Evolutionary conservation across 2,329 filamentous ascomycete genomes (phyloP).

Genomic region (Purpureocillium lavendulum): DNA sequence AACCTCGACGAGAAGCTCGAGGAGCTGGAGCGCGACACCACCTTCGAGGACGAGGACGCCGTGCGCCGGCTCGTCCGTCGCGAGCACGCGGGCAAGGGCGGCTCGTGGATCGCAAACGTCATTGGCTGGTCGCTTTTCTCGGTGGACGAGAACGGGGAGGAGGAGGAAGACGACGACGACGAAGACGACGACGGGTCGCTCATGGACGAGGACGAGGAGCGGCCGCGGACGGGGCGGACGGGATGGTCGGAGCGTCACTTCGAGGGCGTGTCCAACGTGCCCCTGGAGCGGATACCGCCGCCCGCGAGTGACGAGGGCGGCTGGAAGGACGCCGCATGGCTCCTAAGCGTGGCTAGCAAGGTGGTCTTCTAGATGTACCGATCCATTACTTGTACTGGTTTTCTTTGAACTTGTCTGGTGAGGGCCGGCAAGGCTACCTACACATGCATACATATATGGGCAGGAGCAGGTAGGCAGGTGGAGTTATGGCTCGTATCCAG

Average conservation of each 20-base stretch:
- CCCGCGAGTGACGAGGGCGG: conserved; percentile 46
- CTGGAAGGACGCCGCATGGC: conserved; percentile 62
- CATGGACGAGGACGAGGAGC: conserved; percentile 11
- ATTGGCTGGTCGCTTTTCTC: conserved; percentile 55
- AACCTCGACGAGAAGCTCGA: conserved; percentile 52
- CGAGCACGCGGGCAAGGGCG: conserved; percentile 41
- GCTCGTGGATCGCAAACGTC: conserved; percentile 51
- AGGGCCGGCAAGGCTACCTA: too few relatives aligned
- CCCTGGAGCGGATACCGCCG: conserved; percentile 38
- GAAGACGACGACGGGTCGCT: conserved; percentile 22
- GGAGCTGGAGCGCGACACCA: conserved; percentile 40
- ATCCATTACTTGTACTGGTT: not conserved
- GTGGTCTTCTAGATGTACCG: conserved; percentile 35
- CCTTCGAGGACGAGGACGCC: conserved; percentile 48
- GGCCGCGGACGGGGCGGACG: conserved; percentile 18
- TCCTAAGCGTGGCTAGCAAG: conserved; percentile 56
- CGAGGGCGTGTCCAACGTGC: conserved; percentile 30
- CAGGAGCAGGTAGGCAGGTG: too few relatives aligned
- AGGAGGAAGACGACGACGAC: conserved; percentile 33
- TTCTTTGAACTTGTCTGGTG: too few relatives aligned
- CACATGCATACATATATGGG: too few relatives aligned
- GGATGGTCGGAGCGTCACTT: conserved; percentile 26
- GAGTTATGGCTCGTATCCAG: too few relatives aligned
- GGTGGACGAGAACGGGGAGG: conserved; percentile 51
- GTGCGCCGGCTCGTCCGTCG: conserved; percentile 48